Conservation (phyloP, 176 grass and related monocot species). For the Avena insularis region DNA sequence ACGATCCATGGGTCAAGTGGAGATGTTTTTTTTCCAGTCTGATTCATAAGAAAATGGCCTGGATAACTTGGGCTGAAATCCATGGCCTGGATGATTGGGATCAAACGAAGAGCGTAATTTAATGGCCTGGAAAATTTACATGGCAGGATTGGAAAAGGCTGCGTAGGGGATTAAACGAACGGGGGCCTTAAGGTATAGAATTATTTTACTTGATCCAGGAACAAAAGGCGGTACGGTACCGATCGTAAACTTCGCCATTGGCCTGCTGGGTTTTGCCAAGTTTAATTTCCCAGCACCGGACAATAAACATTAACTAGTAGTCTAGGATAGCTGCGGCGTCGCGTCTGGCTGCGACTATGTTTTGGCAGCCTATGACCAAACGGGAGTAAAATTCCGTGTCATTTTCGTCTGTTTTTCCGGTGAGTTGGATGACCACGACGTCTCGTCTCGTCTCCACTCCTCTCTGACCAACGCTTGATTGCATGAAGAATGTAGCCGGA, state of each 20-base stretch:
- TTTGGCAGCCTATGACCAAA: background rate
- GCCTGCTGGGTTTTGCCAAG: background rate
- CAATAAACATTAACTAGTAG: background rate
- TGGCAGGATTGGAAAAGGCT: too few species aligned
- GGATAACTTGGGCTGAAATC: too few species aligned
- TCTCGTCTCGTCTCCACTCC: background rate
- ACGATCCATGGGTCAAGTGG: too few species aligned
- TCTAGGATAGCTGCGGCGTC: background rate
- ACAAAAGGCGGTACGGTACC: background rate
- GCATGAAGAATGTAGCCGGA: slow-evolving; percentile 10
- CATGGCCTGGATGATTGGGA: too few species aligned
- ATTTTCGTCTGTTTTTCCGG: slow-evolving; percentile 14
- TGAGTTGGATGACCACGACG: slow-evolving; percentile 49
- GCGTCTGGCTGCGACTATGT: background rate
- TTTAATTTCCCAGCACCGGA: background rate
- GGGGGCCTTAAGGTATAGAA: too few species aligned
- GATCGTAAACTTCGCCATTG: background rate
- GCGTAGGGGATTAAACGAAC: too few species aligned
- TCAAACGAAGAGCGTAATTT: too few species aligned
- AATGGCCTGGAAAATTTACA: too few species aligned
- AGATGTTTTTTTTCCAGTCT: too few species aligned
- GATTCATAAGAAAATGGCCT: too few species aligned
- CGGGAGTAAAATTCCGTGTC: background rate
- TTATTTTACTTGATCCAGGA: background rate
- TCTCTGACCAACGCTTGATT: slow-evolving; percentile 23